Evolutionary conservation across 768 basidiomycete genomes (phyloP).

Genomic region (Cystobasidium ongulense): DNA sequence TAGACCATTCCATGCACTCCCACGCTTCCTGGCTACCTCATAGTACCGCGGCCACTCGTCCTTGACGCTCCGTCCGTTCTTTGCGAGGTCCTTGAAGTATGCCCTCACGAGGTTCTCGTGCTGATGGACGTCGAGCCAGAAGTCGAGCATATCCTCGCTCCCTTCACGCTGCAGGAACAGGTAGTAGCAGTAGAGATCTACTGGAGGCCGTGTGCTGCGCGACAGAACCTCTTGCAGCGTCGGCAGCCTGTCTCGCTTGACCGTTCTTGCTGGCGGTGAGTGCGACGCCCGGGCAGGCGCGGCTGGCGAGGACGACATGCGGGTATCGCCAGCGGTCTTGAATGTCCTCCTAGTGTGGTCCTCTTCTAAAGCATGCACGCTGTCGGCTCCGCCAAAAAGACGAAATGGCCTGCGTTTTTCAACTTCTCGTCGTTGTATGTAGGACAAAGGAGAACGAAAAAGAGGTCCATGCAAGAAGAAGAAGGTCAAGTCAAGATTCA

Average conservation of each 20-base stretch:
- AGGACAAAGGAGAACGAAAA: not conserved
- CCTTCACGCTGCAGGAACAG: constrained; percentile 93
- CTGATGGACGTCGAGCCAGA: constrained; percentile 98
- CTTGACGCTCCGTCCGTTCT: constrained; percentile 82
- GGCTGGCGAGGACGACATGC: no score
- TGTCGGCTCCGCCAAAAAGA: no score
- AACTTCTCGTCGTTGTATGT: not conserved
- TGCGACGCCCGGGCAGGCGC: not conserved
- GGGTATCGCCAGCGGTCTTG: not conserved
- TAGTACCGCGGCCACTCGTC: constrained; percentile 99
- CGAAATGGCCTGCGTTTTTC: not conserved
- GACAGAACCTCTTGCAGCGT: constrained; percentile 68
- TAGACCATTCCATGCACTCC: constrained; percentile 60
- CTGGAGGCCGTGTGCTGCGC: constrained; percentile 80
- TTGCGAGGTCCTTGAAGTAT: constrained; percentile 97
- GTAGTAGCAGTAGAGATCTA: constrained; percentile 78
- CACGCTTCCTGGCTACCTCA: constrained; percentile 81
- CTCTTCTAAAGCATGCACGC: not conserved
- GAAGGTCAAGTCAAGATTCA: no score
- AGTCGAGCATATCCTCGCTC: constrained; percentile 91
- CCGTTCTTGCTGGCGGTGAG: not conserved
- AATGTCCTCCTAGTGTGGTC: not conserved
- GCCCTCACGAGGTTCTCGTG: constrained; percentile 97
- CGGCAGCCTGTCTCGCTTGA: constrained; percentile 43
- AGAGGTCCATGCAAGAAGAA: not conserved